phyloP scores from a whole-genome alignment of 495 filamentous ascomycete genomes.

The Amphirosellinia nigrospora region DNA sequence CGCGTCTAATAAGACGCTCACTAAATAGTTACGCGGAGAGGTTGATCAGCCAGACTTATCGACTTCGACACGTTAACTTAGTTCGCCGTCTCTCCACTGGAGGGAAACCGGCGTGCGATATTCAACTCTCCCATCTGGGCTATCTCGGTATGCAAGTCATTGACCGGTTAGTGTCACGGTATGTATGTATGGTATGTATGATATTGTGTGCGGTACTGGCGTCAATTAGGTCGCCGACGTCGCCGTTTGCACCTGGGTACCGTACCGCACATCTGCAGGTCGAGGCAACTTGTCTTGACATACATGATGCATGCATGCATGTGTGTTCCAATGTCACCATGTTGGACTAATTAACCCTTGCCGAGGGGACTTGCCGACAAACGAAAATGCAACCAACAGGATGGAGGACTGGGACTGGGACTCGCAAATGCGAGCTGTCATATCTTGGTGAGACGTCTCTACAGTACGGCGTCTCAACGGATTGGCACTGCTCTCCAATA shows the following conservation, averaged over 20 bases:
- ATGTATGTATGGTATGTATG: neutral
- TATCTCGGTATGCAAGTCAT: constrained; percentile 20
- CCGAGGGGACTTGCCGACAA: neutral
- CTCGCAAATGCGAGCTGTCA: constrained; percentile 6
- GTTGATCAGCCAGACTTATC: constrained; percentile 20
- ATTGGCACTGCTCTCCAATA: neutral
- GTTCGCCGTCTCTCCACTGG: neutral
- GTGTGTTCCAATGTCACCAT: constrained; percentile 18
- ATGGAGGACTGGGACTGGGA: neutral
- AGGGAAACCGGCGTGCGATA: constrained; percentile 6
- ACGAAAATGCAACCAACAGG: neutral
- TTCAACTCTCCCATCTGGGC: neutral
- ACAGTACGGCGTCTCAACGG: neutral
- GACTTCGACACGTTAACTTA: neutral
- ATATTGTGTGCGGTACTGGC: constrained; percentile 16
- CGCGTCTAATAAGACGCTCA: neutral
- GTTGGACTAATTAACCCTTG: neutral
- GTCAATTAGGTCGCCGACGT: constrained; percentile 23
- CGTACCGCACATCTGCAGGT: neutral
- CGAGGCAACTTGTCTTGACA: constrained; percentile 18
- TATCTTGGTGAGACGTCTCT: constrained; percentile 12
- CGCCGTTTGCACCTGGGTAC: constrained; percentile 18
- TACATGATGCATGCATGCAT: constrained; percentile 22
- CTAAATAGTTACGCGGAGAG: neutral
- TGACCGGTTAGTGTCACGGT: constrained; percentile 9